These are phyloP conservation scores for Botryosphaeria agaves DNA, from an alignment of 2,329 filamentous ascomycete species.

Conservation along the genomic window DNA sequence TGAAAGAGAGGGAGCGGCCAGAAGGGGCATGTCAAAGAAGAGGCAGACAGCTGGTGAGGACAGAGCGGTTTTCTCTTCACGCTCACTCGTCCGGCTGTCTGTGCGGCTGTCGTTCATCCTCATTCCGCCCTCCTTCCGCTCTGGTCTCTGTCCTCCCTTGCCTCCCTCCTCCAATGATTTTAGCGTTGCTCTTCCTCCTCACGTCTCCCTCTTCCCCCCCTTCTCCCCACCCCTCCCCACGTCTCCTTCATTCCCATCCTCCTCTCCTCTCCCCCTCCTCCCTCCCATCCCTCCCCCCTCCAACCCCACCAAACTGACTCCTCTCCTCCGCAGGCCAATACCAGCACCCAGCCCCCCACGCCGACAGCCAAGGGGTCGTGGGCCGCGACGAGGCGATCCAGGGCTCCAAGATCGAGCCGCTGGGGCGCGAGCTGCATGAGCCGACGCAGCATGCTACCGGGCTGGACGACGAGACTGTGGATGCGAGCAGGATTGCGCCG, in stretches of 20 bases:
- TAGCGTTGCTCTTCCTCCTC: too few relatives aligned
- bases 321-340: slow-evolving; percentile 5
- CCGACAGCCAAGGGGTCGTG: slow-evolving; percentile 10
- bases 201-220: too few relatives aligned
- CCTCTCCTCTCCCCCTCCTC: background rate
- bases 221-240: too few relatives aligned
- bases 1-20: too few relatives aligned
- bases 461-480: slow-evolving; percentile 10
- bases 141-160: too few relatives aligned
- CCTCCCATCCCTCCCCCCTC: background rate
- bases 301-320: background rate
- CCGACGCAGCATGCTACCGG: slow-evolving; percentile 2
- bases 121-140: too few relatives aligned
- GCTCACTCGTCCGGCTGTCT: too few relatives aligned
- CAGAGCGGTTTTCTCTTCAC: too few relatives aligned
- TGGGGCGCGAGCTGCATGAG: slow-evolving; percentile 5
- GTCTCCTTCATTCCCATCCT: background rate
- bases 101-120: too few relatives aligned
- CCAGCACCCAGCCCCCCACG: slow-evolving; percentile 9
- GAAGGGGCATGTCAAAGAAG: too few relatives aligned
- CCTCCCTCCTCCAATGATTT: too few relatives aligned
- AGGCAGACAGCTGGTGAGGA: too few relatives aligned
- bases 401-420: slow-evolving; percentile 10
- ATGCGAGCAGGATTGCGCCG: slow-evolving; percentile 8
- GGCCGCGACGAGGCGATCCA: slow-evolving; percentile 10